phyloP scores from a whole-genome alignment of 768 basidiomycete species.

The Hericium coralloides region DNA sequence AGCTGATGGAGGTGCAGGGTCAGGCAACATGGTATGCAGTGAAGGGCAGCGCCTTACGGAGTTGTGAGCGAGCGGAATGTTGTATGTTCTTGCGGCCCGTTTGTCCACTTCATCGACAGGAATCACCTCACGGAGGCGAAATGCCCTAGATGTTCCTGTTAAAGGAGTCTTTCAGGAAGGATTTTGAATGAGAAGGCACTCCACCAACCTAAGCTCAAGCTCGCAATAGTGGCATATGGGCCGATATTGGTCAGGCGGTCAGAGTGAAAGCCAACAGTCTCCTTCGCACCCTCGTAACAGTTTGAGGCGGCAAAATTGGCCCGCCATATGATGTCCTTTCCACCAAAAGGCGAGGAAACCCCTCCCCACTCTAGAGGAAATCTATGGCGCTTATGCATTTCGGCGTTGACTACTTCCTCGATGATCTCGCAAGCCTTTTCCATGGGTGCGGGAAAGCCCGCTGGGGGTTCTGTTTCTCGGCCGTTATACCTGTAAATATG shows the following conservation, averaged over 20 bases:
- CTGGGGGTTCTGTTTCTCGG: constrained; percentile 45
- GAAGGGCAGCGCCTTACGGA: constrained; percentile 39
- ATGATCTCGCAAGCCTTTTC: constrained; percentile 70
- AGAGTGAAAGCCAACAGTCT: constrained; percentile 76
- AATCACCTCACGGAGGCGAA: constrained; percentile 71
- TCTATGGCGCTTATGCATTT: constrained; percentile 51
- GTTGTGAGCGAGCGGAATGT: constrained; percentile 70
- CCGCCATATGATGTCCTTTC: constrained; percentile 38
- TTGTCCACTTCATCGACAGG: constrained; percentile 47
- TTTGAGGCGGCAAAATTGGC: constrained; percentile 85
- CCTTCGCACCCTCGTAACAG: constrained; percentile 74
- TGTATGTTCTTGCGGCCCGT: constrained; percentile 63
- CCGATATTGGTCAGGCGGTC: constrained; percentile 78
- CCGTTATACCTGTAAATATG: constrained; percentile 65
- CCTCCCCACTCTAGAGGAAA: constrained; percentile 62
- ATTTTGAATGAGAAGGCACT: background rate
- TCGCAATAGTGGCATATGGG: constrained; percentile 81
- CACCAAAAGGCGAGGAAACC: constrained; percentile 12
- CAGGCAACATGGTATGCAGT: background rate
- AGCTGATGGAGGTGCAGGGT: constrained; percentile 33
- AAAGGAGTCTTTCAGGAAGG: background rate
- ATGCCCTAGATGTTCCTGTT: constrained; percentile 53
- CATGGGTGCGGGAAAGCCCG: constrained; percentile 55
- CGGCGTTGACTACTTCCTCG: constrained; percentile 62
- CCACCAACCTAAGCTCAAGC: constrained; percentile 62